Evolutionary conservation across 108 stramenopile genomes (phyloP).

Genomic region (Discostella pseudostelligera): DNA sequence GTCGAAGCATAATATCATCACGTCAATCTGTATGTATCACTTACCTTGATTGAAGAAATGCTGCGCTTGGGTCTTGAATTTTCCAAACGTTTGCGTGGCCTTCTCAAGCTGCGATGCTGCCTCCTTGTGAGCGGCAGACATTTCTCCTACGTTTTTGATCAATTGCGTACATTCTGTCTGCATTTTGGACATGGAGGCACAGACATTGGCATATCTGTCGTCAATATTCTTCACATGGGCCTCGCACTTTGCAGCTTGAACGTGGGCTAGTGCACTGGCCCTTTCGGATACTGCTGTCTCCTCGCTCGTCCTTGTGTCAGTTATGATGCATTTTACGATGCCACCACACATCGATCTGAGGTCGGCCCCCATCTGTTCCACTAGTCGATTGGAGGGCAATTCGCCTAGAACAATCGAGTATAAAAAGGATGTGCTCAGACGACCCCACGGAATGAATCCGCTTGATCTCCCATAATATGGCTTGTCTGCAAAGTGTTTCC

Average conservation of each 20-base stretch:
- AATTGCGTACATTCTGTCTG: background rate
- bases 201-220: background rate
- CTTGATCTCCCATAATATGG: conserved; percentile 3
- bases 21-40: background rate
- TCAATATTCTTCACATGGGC: conserved; percentile 5
- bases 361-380: conserved; percentile 39
- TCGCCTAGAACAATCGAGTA: conserved; percentile 68
- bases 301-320: conserved; percentile 66
- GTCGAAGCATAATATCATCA: background rate
- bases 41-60: conserved; percentile 23
- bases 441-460: conserved; percentile 70
- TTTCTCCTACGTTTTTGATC: background rate
- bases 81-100: conserved; percentile 15
- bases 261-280: conserved; percentile 19
- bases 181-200: conserved; percentile 1
- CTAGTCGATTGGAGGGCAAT: conserved; percentile 39
- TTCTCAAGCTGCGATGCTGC: conserved; percentile 11
- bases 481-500: conserved; percentile 8
- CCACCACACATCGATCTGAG: conserved; percentile 48
- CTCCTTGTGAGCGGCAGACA: background rate
- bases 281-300: conserved; percentile 57
- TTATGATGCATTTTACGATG: conserved; percentile 64
- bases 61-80: conserved; percentile 19
- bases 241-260: conserved; percentile 7
- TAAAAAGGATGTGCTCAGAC: conserved; percentile 47